Base-by-base conservation (phyloP, 495 filamentous ascomycete genomes). In the Lasiosphaeris hirsuta region DNA sequence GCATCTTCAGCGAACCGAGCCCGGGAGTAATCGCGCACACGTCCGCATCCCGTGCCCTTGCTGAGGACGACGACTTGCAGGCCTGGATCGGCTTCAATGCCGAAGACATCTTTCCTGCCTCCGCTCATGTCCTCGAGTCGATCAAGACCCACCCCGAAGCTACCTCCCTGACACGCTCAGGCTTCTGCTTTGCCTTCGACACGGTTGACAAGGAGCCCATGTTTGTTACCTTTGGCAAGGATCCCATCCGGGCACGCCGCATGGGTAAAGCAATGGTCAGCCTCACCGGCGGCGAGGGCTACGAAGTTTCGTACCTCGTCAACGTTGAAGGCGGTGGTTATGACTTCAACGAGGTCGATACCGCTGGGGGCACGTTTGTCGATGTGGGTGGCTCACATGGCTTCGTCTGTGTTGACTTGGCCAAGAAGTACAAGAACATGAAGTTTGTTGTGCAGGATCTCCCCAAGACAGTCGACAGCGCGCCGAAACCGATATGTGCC, bases 381-480 rank as follows among this genome's bases (percentile, higher is more conserved):
- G 82, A 86, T 61, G 53, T 86, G 0, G 84, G 83, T 23, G 83
- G 84, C 3, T 72, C 71, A 11, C 71, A 80, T 48, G 83, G 84
- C 0, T 81, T 84, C 55, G 78, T 82, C 15, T 72, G 71, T 37
- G 67, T 74, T 15, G 77, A 75, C 10, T 63, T 86, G 34, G 81
- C 79, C 14, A 55, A 65, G 40, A 42, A 41, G 35, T 85, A 77
- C 52, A 64, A 69, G 45, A 69, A 76, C 42, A 70, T 84, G 50
- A 65, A 70, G 44, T 83, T 84, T 57, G 66, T 86, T 6, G 77
- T 86, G n/a, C 81, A 86, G 60, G 84, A 86, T 57, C 65, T 78
- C 19, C 68, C 66, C 8, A 73, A 72, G 47, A 78, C 75, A 10
- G 65, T 83, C 7, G 66, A 67, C 9, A 72, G 71, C 42, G 80